Evolutionary conservation across 163 green algal genomes (phyloP).

Genomic region (Chlorella variabilis): DNA sequence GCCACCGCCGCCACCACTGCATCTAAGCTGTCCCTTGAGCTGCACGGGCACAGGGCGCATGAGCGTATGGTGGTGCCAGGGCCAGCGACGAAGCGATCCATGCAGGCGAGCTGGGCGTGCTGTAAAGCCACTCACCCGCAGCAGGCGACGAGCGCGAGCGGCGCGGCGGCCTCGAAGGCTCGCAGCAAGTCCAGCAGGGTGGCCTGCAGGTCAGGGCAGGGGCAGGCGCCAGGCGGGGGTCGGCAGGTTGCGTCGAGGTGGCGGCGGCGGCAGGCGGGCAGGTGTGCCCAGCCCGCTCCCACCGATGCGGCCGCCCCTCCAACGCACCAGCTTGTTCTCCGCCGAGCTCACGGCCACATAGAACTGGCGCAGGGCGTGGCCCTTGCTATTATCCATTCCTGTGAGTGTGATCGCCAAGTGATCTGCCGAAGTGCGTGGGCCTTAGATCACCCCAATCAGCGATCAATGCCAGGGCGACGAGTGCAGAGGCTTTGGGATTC

Average conservation of each 20-base stretch:
- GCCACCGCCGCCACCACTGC: not conserved
- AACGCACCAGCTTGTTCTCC: conserved; percentile 41
- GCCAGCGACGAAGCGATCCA: no score
- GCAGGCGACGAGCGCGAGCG: conserved; percentile 14
- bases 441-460: no score
- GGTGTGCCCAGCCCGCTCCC: no score
- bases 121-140: conserved; percentile 43
- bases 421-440: not conserved
- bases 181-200: conserved; percentile 38
- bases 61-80: no score
- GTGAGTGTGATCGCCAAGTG: not conserved
- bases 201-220: conserved; percentile 14
- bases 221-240: not conserved
- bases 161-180: conserved; percentile 16
- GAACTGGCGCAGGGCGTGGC: conserved; percentile 28
- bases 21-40: conserved; percentile 34
- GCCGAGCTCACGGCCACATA: conserved; percentile 35
- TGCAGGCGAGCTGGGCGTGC: no score
- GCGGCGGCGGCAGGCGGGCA: no score
- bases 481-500: no score
- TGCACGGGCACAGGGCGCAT: no score
- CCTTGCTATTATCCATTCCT: not conserved
- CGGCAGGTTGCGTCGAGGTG: not conserved
- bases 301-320: no score
- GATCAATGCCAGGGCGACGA: no score